These are phyloP conservation scores for Candida silvicultrix DNA, from an alignment of 805 yeast genomes.

Conservation along the genomic window DNA sequence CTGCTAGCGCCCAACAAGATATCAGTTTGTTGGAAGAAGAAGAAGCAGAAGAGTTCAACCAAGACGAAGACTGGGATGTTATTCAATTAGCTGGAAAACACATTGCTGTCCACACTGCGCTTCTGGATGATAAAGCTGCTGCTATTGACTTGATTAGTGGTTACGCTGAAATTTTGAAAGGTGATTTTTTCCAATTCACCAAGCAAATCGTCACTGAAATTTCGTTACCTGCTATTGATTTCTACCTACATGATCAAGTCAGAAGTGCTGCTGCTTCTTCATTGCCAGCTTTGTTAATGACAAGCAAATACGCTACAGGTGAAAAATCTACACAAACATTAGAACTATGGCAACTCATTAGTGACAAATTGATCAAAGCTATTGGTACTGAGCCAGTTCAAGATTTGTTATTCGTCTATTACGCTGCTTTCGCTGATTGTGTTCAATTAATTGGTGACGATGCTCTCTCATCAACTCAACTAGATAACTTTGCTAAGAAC, in stretches of 20 bases:
- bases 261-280: slow-evolving; percentile 85
- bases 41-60: slow-evolving; percentile 76
- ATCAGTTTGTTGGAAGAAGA: slow-evolving; percentile 83
- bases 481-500: slow-evolving; percentile 51
- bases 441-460: slow-evolving; percentile 62
- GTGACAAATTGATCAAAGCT: slow-evolving; percentile 60
- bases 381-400: slow-evolving; percentile 75
- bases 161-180: slow-evolving; percentile 81
- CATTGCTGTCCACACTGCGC: slow-evolving; percentile 89
- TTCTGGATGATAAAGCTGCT: slow-evolving; percentile 88
- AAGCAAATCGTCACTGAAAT: slow-evolving; percentile 71
- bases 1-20: slow-evolving; percentile 88
- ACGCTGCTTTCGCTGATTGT: slow-evolving; percentile 62
- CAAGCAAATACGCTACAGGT: slow-evolving; percentile 46
- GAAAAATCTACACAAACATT: slow-evolving; percentile 51
- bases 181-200: slow-evolving; percentile 77
- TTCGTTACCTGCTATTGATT: slow-evolving; percentile 83
- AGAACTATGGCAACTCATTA: slow-evolving; percentile 65
- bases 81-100: slow-evolving; percentile 87
- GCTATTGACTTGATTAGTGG: slow-evolving; percentile 85
- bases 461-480: slow-evolving; percentile 48
- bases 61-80: slow-evolving; percentile 93
- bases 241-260: slow-evolving; percentile 90
- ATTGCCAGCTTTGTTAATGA: slow-evolving; percentile 68
- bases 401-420: slow-evolving; percentile 75